Evolutionary conservation across 163 green algal genomes (phyloP), one percentile per base, ranked within the genome.

Genomic region (Scenedesmus sp.): DNA sequence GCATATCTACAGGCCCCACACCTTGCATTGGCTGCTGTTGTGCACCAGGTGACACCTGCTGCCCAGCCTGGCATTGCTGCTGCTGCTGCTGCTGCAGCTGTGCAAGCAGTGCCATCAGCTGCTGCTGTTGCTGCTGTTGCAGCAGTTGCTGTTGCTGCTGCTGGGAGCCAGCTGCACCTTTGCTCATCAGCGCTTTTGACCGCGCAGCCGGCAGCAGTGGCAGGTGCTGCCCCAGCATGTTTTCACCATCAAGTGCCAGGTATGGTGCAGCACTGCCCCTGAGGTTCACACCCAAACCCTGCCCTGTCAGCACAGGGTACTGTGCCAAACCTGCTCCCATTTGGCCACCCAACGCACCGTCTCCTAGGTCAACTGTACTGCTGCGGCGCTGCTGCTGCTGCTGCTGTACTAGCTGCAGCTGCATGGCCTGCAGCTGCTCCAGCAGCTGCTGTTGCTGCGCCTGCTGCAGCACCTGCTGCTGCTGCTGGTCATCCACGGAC

Each of bases 401-500:
- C 55, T 86, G 60, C 62, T n/a, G 34, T 34, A 26, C 26, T 20
- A 57, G 74, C 1, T 57, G 74, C 74, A 82, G 9, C 34, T 54
- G 74, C 74, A 82, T 54, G 26, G 57, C 18, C 54, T 46, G 54
- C 82, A 55, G 55, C 54, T 70, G 82, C 82, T 70, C 18, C 82
- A 70, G 55, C 46, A 70, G 55, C 82, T 87, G 15, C 83, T 54
- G 20, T 26, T 74, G 57, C 34, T 46, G 55, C 84, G 10, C 20
- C 23, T 83, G 18, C n/a, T 91, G 70, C 87, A 52, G 70, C 70
- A 52, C 23, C 70, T 4, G 6, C 70, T 91, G 87, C 73, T 91
- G 70, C n/a, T 85, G 77, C 23, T 84, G 10, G 56, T 91, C 87
- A 56, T 46, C 70, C 8, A 91, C n/a, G 4, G 87, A 91, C 87